Percentiles rank a stretch among this genome's conserved stretches.
These are phyloP conservation scores for Exophiala dermatitidis DNA, from an alignment of 2,329 filamentous ascomycete genomes.

Conservation along the genomic window DNA sequence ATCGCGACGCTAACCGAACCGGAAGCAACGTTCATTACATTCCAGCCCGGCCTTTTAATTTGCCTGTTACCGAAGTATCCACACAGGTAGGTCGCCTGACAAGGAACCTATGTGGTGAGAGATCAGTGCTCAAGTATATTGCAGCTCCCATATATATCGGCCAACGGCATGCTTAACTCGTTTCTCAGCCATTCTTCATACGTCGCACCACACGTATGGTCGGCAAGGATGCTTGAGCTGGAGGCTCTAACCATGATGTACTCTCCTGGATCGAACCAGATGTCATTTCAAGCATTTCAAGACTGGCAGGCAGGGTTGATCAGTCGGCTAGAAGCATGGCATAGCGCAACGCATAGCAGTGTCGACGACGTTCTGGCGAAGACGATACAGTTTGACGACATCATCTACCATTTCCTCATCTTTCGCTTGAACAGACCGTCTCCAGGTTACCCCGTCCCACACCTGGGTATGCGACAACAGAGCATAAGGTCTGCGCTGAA, in stretches of 20 bases:
- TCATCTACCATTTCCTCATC: constrained; percentile 1
- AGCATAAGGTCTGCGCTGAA: background rate
- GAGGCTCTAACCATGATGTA: background rate
- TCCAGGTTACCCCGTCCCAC: background rate
- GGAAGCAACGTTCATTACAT: background rate
- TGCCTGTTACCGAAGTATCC: background rate
- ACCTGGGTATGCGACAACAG: background rate
- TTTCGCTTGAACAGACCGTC: constrained; percentile 1
- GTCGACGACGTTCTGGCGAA: background rate
- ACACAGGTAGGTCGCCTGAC: background rate
- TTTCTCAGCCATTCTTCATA: background rate
- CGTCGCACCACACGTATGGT: background rate
- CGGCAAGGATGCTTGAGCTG: background rate
- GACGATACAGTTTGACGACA: constrained; percentile 2
- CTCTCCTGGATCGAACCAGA: background rate
- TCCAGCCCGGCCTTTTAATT: background rate
- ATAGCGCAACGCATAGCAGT: background rate
- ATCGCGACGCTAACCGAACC: background rate
- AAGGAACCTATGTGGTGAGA: no score
- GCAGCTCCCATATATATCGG: background rate
- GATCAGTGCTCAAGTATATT: background rate
- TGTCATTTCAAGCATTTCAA: background rate
- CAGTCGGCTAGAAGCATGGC: background rate
- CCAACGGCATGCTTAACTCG: background rate
- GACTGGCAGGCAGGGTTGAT: background rate